Evolutionary conservation across 495 filamentous ascomycete species (phyloP), one percentile per base, ranked within the genome.

Genomic region (Aspergillus sclerotiicarbonarius): DNA sequence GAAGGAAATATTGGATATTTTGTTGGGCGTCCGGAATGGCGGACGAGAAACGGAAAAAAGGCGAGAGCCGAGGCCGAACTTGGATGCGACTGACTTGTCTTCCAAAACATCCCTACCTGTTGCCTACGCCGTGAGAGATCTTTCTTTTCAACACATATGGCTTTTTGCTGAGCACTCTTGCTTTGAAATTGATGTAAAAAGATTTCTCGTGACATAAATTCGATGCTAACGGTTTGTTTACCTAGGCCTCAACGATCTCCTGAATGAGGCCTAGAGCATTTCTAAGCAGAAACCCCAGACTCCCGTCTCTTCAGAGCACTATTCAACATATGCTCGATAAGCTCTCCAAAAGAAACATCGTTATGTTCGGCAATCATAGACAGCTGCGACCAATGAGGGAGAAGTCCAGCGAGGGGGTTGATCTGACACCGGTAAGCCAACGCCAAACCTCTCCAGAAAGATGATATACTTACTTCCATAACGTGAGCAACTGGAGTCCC

Each of bases 291-390:
- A 12, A 15, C 13, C 7, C 37, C 37, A 7, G 1, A 1, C 37
- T 12, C 15, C n/a, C 13, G 9, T n/a, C 37, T 41, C 32, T 56
- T 49, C 43, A 56, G 8, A 32, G 54, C 43, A 48, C 54, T 56
- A 30, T 46, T 25, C 41, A 56, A 10, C 8, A 56, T 49, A 13
- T 49, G n/a, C 7, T 49, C 15, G 18, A 47, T 48, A 39, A 56
- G 9, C 12, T 56, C 31, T 0, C 48, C 54, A 18, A 37, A 56
- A 10, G 54, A 48, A 6, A 56, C 54, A 8, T 39, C 41, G 30
- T 47, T 56, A 48, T 56, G 20, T 32, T 56, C 54, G 8, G 54
- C 54, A 13, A 56, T 56, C 9, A 56, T 15, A 7, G 54, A 43
- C 44, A 56, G 18, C 43, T 56, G 43, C 5, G 54, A 56, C 54